These are phyloP conservation scores for Agaricus blazei DNA, from an alignment of 768 basidiomycete genomes.

Conservation along the genomic window DNA sequence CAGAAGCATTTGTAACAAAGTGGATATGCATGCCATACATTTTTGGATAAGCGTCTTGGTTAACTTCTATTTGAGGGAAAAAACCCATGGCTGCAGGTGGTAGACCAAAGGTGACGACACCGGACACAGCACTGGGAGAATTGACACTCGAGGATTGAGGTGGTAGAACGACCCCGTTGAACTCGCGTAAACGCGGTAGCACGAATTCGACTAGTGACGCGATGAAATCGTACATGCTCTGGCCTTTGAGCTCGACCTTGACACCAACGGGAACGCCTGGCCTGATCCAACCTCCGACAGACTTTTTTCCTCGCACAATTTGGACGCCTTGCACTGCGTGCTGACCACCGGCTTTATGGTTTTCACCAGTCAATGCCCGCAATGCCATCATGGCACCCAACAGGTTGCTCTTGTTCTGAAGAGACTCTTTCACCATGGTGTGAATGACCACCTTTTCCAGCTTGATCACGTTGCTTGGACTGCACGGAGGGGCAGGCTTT, in stretches of 20 bases:
- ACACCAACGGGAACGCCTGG: slow-evolving; percentile 78
- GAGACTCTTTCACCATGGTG: slow-evolving; percentile 78
- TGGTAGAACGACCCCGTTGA: slow-evolving; percentile 78
- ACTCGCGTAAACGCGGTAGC: slow-evolving; percentile 89
- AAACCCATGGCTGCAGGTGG: slow-evolving; percentile 79
- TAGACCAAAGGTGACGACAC: slow-evolving; percentile 88
- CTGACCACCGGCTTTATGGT: slow-evolving; percentile 64
- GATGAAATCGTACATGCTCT: slow-evolving; percentile 94
- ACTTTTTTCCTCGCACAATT: slow-evolving; percentile 65
- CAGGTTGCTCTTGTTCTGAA: slow-evolving; percentile 64
- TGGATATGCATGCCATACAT: slow-evolving; percentile 91
- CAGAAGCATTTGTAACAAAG: slow-evolving; percentile 84
- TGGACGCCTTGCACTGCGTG: slow-evolving; percentile 72
- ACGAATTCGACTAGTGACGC: slow-evolving; percentile 89
- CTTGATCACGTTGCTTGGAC: slow-evolving; percentile 61
- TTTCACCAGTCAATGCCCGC: slow-evolving; percentile 83
- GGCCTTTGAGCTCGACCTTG: slow-evolving; percentile 87
- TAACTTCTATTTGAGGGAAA: slow-evolving; percentile 96
- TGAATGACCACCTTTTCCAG: slow-evolving; percentile 86
- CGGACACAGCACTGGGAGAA: slow-evolving; percentile 73
- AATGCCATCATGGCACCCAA: slow-evolving; percentile 86
- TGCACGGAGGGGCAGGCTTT: slow-evolving; percentile 61
- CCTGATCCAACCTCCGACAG: slow-evolving; percentile 78
- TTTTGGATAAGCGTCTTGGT: slow-evolving; percentile 83
- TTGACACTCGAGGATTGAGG: slow-evolving; percentile 62